A percentile compares a stretch with the other conserved stretches of the same genome.
phyloP scores from a whole-genome alignment of 306 rosid species.

The Trichosanthes cucumerina region DNA sequence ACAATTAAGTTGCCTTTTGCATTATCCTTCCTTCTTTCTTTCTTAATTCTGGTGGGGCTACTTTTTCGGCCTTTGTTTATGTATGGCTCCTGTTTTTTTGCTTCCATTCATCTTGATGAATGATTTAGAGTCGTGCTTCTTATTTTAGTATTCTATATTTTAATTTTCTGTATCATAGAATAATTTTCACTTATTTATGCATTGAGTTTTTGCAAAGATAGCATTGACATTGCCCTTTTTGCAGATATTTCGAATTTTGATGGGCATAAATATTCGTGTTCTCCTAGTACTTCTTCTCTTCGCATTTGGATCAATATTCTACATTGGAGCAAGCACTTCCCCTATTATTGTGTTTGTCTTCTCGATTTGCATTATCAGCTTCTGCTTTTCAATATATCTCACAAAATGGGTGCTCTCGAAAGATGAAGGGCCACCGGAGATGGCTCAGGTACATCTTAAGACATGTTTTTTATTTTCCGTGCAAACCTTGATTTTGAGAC shows the following conservation, averaged over 20 bases:
- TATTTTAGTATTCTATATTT: neutral
- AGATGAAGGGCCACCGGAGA: constrained; percentile 98
- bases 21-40: neutral
- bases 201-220: constrained; percentile 2
- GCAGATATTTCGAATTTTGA: constrained; percentile 75
- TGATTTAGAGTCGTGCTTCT: neutral
- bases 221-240: constrained; percentile 12
- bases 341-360: constrained; percentile 84
- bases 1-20: neutral
- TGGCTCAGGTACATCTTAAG: constrained; percentile 69
- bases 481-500: neutral
- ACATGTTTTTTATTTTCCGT: no score
- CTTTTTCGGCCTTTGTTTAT: neutral
- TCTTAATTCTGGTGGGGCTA: neutral
- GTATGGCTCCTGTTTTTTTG: neutral
- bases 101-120: neutral
- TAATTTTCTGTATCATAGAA: neutral
- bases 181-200: neutral
- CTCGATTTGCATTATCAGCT: constrained; percentile 80
- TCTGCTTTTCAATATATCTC: constrained; percentile 63
- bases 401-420: constrained; percentile 92
- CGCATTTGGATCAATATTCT: constrained; percentile 66
- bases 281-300: constrained; percentile 53
- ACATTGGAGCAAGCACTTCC: constrained; percentile 80
- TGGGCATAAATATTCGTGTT: constrained; percentile 66